These are phyloP conservation scores for Aspergillus calidoustus DNA, from an alignment of 2,329 filamentous ascomycete species.

Conservation along the genomic window DNA sequence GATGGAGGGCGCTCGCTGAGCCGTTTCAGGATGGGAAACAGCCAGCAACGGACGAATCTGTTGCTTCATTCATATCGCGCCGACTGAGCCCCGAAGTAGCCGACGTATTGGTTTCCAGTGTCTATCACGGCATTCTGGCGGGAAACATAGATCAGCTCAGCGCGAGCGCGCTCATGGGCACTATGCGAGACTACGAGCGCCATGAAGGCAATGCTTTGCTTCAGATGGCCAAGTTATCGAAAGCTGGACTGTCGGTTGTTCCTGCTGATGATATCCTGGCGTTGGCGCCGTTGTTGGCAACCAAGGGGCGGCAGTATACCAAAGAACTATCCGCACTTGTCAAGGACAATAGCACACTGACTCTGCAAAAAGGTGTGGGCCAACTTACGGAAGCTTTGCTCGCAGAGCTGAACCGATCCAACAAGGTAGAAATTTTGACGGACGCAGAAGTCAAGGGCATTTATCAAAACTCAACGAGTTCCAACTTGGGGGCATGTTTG, in stretches of 20 bases:
- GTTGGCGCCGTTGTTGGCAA: conserved; percentile 18
- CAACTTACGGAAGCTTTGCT: conserved; percentile 62
- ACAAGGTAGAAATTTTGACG: conserved; percentile 65
- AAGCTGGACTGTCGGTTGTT: conserved; percentile 16
- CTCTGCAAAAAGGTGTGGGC: conserved; percentile 62
- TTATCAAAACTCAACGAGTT: conserved; percentile 26
- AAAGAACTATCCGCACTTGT: conserved; percentile 24
- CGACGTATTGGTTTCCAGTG: conserved; percentile 75
- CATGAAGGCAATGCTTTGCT: conserved; percentile 26
- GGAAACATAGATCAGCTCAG: conserved; percentile 85
- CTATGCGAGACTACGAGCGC: conserved; percentile 54
- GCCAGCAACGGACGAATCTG: conserved; percentile 65
- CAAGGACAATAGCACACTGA: conserved; percentile 43
- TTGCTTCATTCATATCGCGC: conserved; percentile 68
- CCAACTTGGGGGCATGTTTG: conserved; percentile 32
- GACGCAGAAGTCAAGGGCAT: conserved; percentile 56
- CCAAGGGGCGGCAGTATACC: conserved; percentile 24
- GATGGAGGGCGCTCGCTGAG: conserved; percentile 41
- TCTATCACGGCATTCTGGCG: conserved; percentile 87
- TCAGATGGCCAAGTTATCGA: conserved; percentile 21
- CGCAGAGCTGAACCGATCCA: conserved; percentile 53
- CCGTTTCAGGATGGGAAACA: conserved; percentile 37
- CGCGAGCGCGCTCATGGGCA: conserved; percentile 65
- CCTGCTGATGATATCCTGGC: conserved; percentile 36
- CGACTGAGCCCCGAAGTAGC: conserved; percentile 61